Conservation (phyloP, 768 basidiomycete species). For the Tricholomella constricta region DNA sequence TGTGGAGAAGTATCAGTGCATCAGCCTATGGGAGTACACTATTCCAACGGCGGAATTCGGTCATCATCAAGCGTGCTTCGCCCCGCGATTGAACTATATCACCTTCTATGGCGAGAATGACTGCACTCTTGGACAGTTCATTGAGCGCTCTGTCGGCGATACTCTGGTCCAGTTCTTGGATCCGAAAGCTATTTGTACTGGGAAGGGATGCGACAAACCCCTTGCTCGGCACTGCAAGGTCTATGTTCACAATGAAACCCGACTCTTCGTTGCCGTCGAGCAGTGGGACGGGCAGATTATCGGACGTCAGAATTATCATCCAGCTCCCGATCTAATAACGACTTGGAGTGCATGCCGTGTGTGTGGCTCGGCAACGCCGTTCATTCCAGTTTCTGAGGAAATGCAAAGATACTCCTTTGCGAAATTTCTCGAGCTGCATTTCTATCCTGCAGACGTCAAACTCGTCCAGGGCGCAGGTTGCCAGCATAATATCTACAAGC, state of each 20-base stretch:
- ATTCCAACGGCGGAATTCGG: slow-evolving; percentile 74
- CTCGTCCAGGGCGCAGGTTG: slow-evolving; percentile 89
- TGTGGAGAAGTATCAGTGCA: slow-evolving; percentile 91
- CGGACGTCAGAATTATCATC: slow-evolving; percentile 50
- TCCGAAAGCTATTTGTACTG: slow-evolving; percentile 75
- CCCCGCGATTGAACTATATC: slow-evolving; percentile 71
- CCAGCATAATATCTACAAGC: slow-evolving; percentile 90
- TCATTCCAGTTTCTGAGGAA: slow-evolving; percentile 87
- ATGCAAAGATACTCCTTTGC: slow-evolving; percentile 94
- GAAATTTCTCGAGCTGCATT: slow-evolving; percentile 94
- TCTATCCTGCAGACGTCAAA: slow-evolving; percentile 87
- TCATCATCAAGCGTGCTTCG: slow-evolving; percentile 72
- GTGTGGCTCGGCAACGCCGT: slow-evolving; percentile 79
- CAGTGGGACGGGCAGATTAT: slow-evolving; percentile 83
- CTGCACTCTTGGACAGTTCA: slow-evolving; percentile 89
- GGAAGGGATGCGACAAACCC: slow-evolving; percentile 83
- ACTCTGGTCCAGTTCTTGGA: slow-evolving; percentile 70
- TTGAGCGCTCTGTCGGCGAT: slow-evolving; percentile 76
- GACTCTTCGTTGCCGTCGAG: slow-evolving; percentile 83
- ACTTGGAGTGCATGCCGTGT: slow-evolving; percentile 90
- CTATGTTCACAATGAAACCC: slow-evolving; percentile 88
- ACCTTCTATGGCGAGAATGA: slow-evolving; percentile 94
- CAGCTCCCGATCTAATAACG: slow-evolving; percentile 75
- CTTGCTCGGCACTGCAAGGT: slow-evolving; percentile 83
- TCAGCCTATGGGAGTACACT: slow-evolving; percentile 77